Percentiles rank a stretch among this genome's conserved stretches.
Evolutionary conservation across 2,329 filamentous ascomycete genomes (phyloP).

Genomic region (Boeremia exigua): DNA sequence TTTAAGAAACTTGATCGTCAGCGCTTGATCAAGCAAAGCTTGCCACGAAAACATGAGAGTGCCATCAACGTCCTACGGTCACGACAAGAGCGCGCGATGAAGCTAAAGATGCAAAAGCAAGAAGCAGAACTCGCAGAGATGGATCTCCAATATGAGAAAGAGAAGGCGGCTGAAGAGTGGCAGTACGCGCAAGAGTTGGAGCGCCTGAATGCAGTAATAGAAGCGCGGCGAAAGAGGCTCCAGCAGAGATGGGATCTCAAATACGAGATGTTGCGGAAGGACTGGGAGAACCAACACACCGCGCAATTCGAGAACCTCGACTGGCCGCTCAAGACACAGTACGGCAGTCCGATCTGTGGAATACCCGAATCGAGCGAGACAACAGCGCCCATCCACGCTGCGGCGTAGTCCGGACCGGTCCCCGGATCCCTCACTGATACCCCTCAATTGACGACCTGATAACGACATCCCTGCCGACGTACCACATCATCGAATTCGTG

Average conservation of each 20-base stretch:
- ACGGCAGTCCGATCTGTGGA: constrained; percentile 15
- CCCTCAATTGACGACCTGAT: constrained; percentile 10
- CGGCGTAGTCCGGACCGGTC: constrained; percentile 16
- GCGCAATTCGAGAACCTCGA: constrained; percentile 38
- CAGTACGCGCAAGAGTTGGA: constrained; percentile 42
- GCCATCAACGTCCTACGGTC: constrained; percentile 56
- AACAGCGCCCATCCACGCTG: constrained; percentile 25
- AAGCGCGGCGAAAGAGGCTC: constrained; percentile 41
- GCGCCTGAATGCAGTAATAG: constrained; percentile 42
- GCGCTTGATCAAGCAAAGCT: constrained; percentile 44
- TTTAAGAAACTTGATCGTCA: constrained; percentile 52
- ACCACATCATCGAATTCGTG: background rate
- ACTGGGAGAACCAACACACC: constrained; percentile 41
- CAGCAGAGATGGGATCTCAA: constrained; percentile 49
- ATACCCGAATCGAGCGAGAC: constrained; percentile 33
- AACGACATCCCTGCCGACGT: constrained; percentile 8
- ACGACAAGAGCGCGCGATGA: constrained; percentile 51
- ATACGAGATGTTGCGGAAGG: constrained; percentile 48
- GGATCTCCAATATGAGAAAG: constrained; percentile 40
- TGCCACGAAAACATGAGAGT: constrained; percentile 52
- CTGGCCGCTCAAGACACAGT: constrained; percentile 34
- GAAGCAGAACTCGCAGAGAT: constrained; percentile 49
- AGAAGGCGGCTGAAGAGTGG: constrained; percentile 43
- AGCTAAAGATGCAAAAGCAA: constrained; percentile 47
- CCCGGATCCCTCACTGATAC: constrained; percentile 3